These are phyloP conservation scores for Saturnispora zaruensis DNA, from an alignment of 805 yeast species.

Conservation along the genomic window DNA sequence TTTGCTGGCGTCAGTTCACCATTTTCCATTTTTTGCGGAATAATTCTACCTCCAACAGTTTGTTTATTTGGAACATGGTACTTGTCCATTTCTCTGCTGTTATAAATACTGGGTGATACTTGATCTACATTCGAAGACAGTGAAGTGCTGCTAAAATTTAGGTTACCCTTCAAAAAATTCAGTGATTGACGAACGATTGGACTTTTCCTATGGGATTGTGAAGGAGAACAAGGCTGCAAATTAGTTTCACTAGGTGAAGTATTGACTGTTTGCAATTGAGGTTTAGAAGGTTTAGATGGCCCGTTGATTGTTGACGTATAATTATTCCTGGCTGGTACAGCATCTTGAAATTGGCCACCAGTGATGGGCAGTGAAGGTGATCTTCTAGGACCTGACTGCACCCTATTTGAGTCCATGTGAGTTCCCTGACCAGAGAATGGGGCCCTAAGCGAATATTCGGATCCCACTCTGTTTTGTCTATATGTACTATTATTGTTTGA, in stretches of 20 bases:
- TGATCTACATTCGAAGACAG: slow-evolving; percentile 16
- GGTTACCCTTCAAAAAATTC: slow-evolving; percentile 27
- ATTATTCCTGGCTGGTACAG: slow-evolving; percentile 16
- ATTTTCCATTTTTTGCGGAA: slow-evolving; percentile 33
- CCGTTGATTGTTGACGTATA: background rate
- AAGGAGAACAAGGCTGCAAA: slow-evolving; percentile 3
- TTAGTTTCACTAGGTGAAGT: background rate
- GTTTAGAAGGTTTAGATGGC: background rate
- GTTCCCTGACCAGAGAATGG: background rate
- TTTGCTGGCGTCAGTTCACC: slow-evolving; percentile 26
- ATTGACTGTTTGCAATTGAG: background rate
- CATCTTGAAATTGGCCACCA: slow-evolving; percentile 14
- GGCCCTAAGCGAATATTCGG: background rate
- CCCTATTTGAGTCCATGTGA: background rate
- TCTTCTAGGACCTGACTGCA: slow-evolving; percentile 8
- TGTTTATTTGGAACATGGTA: slow-evolving; percentile 30
- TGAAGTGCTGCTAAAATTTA: slow-evolving; percentile 21
- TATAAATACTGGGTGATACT: slow-evolving; percentile 8
- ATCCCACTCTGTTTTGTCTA: background rate
- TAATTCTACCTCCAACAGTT: slow-evolving; percentile 36
- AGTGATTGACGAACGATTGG: slow-evolving; percentile 33
- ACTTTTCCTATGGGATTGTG: slow-evolving; percentile 18
- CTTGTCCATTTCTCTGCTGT: slow-evolving; percentile 23
- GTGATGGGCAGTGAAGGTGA: slow-evolving; percentile 20
- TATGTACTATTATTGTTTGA: background rate